Evolutionary conservation across 495 filamentous ascomycete genomes (phyloP).

Genomic region (Aspergillus cristatus): DNA sequence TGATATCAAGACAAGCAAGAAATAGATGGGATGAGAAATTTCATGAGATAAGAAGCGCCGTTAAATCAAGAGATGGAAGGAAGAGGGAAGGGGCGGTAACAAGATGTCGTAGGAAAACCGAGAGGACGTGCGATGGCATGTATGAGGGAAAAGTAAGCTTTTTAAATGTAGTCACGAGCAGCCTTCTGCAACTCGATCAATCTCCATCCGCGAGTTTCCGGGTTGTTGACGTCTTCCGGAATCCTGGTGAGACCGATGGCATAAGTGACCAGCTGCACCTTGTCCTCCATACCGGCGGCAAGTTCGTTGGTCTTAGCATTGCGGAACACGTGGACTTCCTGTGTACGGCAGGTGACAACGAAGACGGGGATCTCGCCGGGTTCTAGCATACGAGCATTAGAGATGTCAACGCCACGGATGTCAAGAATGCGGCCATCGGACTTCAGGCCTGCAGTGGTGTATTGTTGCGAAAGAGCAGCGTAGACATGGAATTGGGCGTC

Average conservation of each 20-base stretch:
- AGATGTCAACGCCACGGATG: constrained; percentile 85
- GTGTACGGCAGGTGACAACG: constrained; percentile 91
- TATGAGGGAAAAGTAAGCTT: not conserved
- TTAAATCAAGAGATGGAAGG: constrained; percentile 9
- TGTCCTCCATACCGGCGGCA: constrained; percentile 97
- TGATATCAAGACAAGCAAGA: constrained; percentile 23
- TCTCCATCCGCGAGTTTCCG: constrained; percentile 91
- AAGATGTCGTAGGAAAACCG: constrained; percentile 3
- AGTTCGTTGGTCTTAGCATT: constrained; percentile 83
- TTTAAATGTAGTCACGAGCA: constrained; percentile 85
- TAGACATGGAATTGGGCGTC: constrained; percentile 94
- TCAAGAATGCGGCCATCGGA: constrained; percentile 92
- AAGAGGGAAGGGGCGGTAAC: constrained; percentile 1
- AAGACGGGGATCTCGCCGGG: constrained; percentile 96
- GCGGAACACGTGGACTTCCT: constrained; percentile 93
- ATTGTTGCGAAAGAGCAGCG: constrained; percentile 86
- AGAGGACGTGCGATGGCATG: constrained; percentile 1
- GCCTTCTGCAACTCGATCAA: constrained; percentile 98
- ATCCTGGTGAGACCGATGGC: constrained; percentile 91
- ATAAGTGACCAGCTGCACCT: constrained; percentile 94
- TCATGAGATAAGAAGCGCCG: constrained; percentile 6
- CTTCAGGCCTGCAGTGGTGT: constrained; percentile 82
- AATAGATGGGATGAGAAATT: constrained; percentile 7
- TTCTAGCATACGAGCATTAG: constrained; percentile 84
- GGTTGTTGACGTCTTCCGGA: constrained; percentile 91